A percentile compares a stretch with the other conserved stretches of the same genome.
phyloP scores from a whole-genome alignment of 768 basidiomycete genomes.

The Amanita thiersii region DNA sequence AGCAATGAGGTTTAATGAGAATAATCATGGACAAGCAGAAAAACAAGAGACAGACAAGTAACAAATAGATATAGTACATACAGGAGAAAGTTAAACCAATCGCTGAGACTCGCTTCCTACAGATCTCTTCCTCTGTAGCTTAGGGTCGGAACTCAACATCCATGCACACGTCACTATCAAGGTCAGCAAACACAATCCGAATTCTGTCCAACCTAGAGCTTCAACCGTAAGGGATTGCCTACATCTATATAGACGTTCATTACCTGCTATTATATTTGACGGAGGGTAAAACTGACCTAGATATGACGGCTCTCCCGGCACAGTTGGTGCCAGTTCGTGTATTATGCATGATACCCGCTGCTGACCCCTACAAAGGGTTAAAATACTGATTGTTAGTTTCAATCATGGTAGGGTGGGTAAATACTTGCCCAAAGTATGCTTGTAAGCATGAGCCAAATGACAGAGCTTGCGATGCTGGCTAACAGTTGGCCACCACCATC shows the following conservation, averaged over 20 bases:
- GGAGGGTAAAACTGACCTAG: conserved; percentile 42
- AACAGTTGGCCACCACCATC: conserved; percentile 59
- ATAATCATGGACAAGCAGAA: background rate
- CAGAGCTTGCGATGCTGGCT: conserved; percentile 72
- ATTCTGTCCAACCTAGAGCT: conserved; percentile 71
- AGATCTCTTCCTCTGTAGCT: conserved; percentile 11
- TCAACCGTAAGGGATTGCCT: conserved; percentile 67
- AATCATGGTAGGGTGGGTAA: conserved; percentile 1
- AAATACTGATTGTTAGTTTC: background rate
- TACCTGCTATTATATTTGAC: too few species aligned
- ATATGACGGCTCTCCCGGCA: conserved; percentile 40
- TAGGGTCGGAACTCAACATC: conserved; percentile 17
- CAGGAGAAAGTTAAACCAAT: conserved; percentile 14
- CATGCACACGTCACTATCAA: conserved; percentile 44
- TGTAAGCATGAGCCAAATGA: conserved; percentile 64
- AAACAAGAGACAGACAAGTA: background rate
- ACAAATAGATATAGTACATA: background rate
- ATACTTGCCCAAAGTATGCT: conserved; percentile 56
- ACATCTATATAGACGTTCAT: conserved; percentile 43
- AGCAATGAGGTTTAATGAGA: background rate
- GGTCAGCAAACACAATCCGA: conserved; percentile 51
- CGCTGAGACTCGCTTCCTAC: conserved; percentile 13
- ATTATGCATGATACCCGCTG: conserved; percentile 59
- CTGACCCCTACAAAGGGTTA: conserved; percentile 40
- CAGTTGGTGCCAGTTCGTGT: conserved; percentile 58